Percentiles rank a stretch among this genome's conserved stretches.
Evolutionary conservation across 108 stramenopile genomes (phyloP).

Genomic region (Hondaea fermentalgiana): DNA sequence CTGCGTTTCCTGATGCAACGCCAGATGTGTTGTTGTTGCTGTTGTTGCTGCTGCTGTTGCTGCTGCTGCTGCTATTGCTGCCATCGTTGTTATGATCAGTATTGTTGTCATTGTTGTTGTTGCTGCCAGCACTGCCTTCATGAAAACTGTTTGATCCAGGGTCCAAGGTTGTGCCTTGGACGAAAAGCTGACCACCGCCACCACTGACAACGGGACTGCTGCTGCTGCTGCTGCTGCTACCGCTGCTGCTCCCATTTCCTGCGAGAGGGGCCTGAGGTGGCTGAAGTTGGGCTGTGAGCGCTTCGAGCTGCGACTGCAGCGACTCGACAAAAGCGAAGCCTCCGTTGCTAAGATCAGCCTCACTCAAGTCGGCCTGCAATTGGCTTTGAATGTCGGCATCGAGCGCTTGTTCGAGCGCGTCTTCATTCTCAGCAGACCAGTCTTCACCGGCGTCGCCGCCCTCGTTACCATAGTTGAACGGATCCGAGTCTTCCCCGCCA

Average conservation of each 20-base stretch:
- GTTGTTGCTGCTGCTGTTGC: neutral
- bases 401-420: too few relatives aligned
- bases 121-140: too few relatives aligned
- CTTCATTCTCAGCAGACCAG: too few relatives aligned
- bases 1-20: neutral
- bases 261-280: neutral
- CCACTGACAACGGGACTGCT: neutral
- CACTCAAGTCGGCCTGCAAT: neutral
- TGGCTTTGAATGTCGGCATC: too few relatives aligned
- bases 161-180: neutral
- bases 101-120: neutral
- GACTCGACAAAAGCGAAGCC: neutral
- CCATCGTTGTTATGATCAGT: neutral
- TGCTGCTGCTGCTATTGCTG: neutral
- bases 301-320: constrained; percentile 15
- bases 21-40: neutral
- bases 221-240: neutral
- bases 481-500: too few relatives aligned
- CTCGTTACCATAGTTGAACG: neutral
- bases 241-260: neutral
- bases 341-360: neutral
- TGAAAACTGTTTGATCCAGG: neutral
- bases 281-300: neutral
- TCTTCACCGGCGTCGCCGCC: neutral
- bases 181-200: neutral